A percentile compares a stretch with the other conserved stretches of the same genome.
Evolutionary conservation across 345 rosid genomes (phyloP).

Genomic region (Melaleuca alternifolia): DNA sequence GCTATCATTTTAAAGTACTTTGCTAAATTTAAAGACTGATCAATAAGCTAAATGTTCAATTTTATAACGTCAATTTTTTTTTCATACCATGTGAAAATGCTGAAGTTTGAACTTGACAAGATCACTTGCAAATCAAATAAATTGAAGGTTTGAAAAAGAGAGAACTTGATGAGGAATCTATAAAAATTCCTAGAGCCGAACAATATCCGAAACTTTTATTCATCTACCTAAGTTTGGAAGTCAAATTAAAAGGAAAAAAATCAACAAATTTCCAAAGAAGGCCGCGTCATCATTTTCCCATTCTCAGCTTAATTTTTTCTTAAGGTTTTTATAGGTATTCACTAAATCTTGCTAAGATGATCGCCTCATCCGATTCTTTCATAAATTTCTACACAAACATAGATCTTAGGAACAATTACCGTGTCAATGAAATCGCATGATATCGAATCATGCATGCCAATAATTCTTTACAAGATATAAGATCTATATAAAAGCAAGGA

Average conservation of each 20-base stretch:
- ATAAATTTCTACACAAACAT: too few relatives aligned
- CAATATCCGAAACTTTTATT: not conserved
- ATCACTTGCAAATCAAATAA: not conserved
- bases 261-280: not conserved
- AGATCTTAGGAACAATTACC: too few relatives aligned
- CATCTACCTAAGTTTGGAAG: not conserved
- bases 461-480: too few relatives aligned
- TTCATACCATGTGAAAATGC: too few relatives aligned
- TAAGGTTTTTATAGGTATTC: not conserved
- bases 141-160: not conserved
- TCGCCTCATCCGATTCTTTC: not conserved
- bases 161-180: not conserved
- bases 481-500: not conserved
- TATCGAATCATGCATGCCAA: not conserved
- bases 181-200: not conserved
- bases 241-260: not conserved
- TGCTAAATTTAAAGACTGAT: not conserved
- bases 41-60: not conserved
- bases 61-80: not conserved
- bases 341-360: not conserved
- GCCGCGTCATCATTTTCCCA: not conserved
- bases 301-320: not conserved
- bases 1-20: not conserved
- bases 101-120: not conserved
- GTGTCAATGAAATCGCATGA: too few relatives aligned